Evolutionary conservation across 2,329 filamentous ascomycete genomes (phyloP), one percentile per base, ranked within the genome.

Genomic region (Paecilomyces formosus): DNA sequence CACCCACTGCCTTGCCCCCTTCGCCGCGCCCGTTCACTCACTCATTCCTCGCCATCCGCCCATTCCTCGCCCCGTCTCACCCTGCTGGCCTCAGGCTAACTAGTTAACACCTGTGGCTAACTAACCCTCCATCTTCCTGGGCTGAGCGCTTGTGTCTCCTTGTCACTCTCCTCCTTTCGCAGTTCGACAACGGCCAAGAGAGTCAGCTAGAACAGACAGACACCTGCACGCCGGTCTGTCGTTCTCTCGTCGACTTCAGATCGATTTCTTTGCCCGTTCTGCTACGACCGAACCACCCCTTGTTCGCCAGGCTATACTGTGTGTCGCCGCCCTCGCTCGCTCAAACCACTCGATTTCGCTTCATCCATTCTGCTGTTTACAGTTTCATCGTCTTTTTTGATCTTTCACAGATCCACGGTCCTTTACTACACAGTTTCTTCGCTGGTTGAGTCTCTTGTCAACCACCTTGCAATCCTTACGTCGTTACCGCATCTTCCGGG

Each of bases 301-400:
- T 39, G 35, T 39, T 15, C 39, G 62, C 62, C 60, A 57, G 65
- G 64, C 64, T 61, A 69, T 69, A 70, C 70, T 70, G 68, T 66
- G 64, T 67, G 66, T 72, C 64, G 68, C 69, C 70, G 60, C 64
- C 65, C 61, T 53, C 70, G 56, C 64, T 72, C 70, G 64, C 65
- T 71, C 64, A 60, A 55, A 57, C 55, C 51, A 62, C 57, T 59
- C 30, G 57, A 52, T 59, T 56, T 61, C 56, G 31, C 39, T 60
- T 58, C 60, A 21, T 26, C 28, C 53, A 31, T 12, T 35, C 33
- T 18, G 39, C 59, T 58, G 59, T 58, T 55, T 45, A 54, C 62
- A 39, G 53, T 61, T 58, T 56, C 57, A 55, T 60, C 60, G 57
- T 59, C 60, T 61, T 55, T 62, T 58, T 39, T 45, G 55, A 51